phyloP scores from a whole-genome alignment of 257 asterid species.

The Gentiana dahurica region DNA sequence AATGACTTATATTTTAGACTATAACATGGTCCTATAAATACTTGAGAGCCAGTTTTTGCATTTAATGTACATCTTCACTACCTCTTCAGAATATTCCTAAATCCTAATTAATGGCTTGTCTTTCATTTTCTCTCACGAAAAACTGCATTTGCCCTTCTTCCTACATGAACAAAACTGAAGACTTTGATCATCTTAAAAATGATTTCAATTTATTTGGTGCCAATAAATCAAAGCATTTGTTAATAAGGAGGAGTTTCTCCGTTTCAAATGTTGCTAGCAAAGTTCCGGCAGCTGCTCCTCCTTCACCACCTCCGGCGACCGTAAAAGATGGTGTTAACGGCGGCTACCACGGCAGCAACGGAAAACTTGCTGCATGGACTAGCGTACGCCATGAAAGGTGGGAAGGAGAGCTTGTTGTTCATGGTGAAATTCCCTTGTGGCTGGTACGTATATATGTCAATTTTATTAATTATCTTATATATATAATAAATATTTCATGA shows the following conservation, averaged over 20 bases:
- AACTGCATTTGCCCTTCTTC: slow-evolving; percentile 8
- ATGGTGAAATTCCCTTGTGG: slow-evolving; percentile 85
- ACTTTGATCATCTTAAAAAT: slow-evolving; percentile 17
- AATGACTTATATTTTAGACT: too few species aligned
- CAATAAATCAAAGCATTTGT: not conserved
- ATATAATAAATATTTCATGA: too few species aligned
- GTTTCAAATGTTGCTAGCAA: slow-evolving; percentile 38
- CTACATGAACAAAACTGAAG: not conserved
- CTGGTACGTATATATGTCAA: slow-evolving; percentile 33
- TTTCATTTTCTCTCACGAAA: slow-evolving; percentile 25
- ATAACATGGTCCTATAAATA: too few species aligned
- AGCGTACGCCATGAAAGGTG: slow-evolving; percentile 76
- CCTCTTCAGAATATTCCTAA: too few species aligned
- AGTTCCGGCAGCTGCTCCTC: slow-evolving; percentile 22
- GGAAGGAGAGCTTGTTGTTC: slow-evolving; percentile 83
- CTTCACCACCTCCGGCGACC: slow-evolving; percentile 9
- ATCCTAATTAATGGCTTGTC: slow-evolving; percentile 39
- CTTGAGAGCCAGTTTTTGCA: too few species aligned
- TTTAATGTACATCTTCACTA: too few species aligned
- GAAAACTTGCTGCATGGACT: slow-evolving; percentile 72
- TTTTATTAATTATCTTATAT: not conserved
- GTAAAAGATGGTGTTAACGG: not conserved
- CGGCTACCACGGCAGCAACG: not conserved
- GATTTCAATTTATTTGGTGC: slow-evolving; percentile 9
- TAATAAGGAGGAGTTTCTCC: slow-evolving; percentile 3